Conservation (phyloP, 345 rosid genomes). For the Citropsis articulata region DNA sequence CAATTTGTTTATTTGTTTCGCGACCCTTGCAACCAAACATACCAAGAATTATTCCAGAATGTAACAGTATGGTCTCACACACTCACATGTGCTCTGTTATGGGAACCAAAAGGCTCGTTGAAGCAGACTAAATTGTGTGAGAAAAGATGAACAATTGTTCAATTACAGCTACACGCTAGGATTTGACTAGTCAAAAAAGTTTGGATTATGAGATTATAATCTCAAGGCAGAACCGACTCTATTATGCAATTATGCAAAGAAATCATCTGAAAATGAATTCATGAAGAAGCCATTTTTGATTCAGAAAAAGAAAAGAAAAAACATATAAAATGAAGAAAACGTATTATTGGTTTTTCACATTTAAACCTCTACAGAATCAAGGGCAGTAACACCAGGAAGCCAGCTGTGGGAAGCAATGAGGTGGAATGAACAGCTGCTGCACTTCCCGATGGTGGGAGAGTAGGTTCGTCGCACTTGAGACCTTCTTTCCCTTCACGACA, state of each 20-base stretch:
- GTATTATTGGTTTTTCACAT: not conserved
- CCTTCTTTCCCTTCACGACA: conserved; percentile 62
- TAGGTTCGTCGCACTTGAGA: conserved; percentile 39
- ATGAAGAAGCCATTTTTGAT: not conserved
- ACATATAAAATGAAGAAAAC: not conserved
- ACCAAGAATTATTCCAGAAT: not conserved
- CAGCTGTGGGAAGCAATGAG: conserved; percentile 24
- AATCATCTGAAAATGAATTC: not conserved
- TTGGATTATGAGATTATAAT: not conserved
- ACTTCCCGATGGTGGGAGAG: not conserved
- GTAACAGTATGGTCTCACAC: not conserved
- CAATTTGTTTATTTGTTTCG: no score
- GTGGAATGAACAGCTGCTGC: conserved; percentile 1
- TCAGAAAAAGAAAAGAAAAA: not conserved
- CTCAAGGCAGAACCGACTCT: not conserved
- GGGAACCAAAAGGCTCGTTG: not conserved
- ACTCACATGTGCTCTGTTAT: not conserved
- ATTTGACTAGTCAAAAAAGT: not conserved
- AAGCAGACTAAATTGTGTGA: not conserved
- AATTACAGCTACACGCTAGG: not conserved
- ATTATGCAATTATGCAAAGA: not conserved
- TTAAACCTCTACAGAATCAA: conserved; percentile 13
- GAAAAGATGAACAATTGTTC: not conserved
- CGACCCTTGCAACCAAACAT: not conserved
- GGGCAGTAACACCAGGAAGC: conserved; percentile 18